Conservation (phyloP, 2,329 filamentous ascomycete genomes). For the Nigrospora osmanthi region DNA sequence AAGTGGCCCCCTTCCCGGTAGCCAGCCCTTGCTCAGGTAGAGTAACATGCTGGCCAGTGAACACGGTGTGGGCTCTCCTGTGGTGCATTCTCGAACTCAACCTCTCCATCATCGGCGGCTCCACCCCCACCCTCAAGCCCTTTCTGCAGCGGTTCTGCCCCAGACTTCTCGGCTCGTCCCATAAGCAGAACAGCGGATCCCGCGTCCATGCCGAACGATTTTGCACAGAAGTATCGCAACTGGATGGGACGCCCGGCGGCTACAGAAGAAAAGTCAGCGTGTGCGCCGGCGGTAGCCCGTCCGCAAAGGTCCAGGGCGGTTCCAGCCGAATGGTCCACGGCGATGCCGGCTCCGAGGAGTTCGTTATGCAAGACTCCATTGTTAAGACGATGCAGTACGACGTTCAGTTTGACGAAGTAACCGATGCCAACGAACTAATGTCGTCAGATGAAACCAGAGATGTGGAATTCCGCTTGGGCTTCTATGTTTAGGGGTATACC, state of each 20-base stretch:
- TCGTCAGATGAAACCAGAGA: no score
- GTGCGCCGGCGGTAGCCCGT: constrained; percentile 2
- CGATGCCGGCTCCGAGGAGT: constrained; percentile 6
- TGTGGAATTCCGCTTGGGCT: no score
- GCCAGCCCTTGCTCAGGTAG: neutral
- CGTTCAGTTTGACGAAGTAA: no score
- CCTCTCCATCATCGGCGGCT: constrained; percentile 16
- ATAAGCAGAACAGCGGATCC: neutral
- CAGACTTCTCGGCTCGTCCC: constrained; percentile 5
- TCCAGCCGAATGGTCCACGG: neutral
- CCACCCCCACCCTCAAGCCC: constrained; percentile 14
- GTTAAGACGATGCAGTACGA: constrained; percentile 8
- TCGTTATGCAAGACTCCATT: constrained; percentile 6
- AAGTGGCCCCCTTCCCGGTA: neutral
- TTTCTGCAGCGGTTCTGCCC: constrained; percentile 12
- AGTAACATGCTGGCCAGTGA: constrained; percentile 1
- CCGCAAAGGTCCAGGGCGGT: neutral
- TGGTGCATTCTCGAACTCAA: constrained; percentile 17
- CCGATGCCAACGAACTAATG: no score
- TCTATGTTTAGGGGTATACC: no score
- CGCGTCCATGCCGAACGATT: neutral
- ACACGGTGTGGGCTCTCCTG: constrained; percentile 11
- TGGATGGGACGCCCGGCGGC: neutral
- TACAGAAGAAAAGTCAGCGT: neutral
- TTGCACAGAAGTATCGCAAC: neutral